Evolutionary conservation across 345 rosid species (phyloP), one percentile per base, ranked within the genome.

Genomic region (Brassica juncea): DNA sequence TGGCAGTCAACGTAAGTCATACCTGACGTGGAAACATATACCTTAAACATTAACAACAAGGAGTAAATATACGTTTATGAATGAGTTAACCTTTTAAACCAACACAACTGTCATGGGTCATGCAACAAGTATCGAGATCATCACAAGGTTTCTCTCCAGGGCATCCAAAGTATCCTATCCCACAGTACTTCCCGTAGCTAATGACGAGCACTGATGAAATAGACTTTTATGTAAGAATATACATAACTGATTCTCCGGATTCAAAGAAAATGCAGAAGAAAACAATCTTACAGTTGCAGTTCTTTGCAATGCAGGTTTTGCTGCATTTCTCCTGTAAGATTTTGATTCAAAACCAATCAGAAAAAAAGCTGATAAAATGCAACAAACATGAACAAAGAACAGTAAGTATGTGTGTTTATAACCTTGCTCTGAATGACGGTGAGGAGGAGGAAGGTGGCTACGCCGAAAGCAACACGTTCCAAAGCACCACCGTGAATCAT

Each of bases 161-260:
- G 71, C 97, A 94, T 6, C 98, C 97, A 12, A 82, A 85, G 90
- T 92, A 88, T 25, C 97, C 97, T 57, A 94, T 86, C n/a, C 99
- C 99, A 68, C 98, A 94, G 72, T 91, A 94, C 82, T 92, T 92
- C 55, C 99, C 95, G 80, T 94, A 94, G 12, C 93, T 84, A 68
- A 94, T 61, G 66, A 8, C 9, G 37, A 62, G 0, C 10, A 1
- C 65, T 60, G 34, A 57, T 57, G 11, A 25, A 1, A 60, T 2
- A 60, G 0, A 25, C 4, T 23, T 37, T 14, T 28, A 58, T 34
- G n/a, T 1, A 57, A 42, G 27, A 66, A 19, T 37, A 62, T 11
- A 0, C 30, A 39, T 0, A 75, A 35, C 16, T 8, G 14, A 12
- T n/a, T 63, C 42, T 34, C 19, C 19, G 19, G 0, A 19, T 19